Percentiles rank a stretch among this genome's conserved stretches.
phyloP scores from a whole-genome alignment of 2,329 filamentous ascomycete genomes.

The Triangularia setosa region DNA sequence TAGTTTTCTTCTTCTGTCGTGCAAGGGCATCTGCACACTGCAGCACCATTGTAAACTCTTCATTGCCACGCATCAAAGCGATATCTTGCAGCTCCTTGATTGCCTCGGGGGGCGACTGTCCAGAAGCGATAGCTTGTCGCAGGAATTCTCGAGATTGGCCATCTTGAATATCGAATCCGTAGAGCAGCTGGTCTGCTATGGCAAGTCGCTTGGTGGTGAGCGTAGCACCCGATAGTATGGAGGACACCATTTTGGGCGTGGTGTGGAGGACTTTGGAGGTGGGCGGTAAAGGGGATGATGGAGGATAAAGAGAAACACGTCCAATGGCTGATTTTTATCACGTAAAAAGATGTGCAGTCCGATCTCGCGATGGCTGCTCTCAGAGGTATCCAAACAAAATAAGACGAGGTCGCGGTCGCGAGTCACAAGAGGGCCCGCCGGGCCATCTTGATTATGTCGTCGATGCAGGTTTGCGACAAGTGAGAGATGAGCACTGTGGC shows the following conservation, averaged over 20 bases:
- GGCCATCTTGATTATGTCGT: background rate
- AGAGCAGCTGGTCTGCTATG: conserved; percentile 29
- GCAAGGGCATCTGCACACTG: background rate
- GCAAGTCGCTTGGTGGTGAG: background rate
- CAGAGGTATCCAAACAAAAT: background rate
- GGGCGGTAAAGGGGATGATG: background rate
- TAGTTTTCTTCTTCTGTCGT: background rate
- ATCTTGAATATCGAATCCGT: conserved; percentile 31
- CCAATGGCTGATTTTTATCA: background rate
- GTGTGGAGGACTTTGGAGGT: background rate
- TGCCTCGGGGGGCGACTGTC: conserved; percentile 26
- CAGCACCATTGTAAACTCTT: background rate
- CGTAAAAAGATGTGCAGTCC: background rate
- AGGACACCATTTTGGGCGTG: background rate
- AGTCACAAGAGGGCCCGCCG: background rate
- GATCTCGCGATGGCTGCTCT: too few species aligned
- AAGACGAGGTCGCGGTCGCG: background rate
- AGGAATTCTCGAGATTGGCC: conserved; percentile 28
- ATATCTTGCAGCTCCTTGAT: conserved; percentile 25
- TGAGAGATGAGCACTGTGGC: background rate
- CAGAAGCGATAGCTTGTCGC: conserved; percentile 25
- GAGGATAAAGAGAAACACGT: background rate
- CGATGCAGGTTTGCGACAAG: background rate
- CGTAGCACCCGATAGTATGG: background rate
- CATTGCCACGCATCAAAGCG: background rate